A percentile compares a stretch with the other conserved stretches of the same genome.
phyloP scores from a whole-genome alignment of 805 yeast genomes.

The Candida coleopterorum region DNA sequence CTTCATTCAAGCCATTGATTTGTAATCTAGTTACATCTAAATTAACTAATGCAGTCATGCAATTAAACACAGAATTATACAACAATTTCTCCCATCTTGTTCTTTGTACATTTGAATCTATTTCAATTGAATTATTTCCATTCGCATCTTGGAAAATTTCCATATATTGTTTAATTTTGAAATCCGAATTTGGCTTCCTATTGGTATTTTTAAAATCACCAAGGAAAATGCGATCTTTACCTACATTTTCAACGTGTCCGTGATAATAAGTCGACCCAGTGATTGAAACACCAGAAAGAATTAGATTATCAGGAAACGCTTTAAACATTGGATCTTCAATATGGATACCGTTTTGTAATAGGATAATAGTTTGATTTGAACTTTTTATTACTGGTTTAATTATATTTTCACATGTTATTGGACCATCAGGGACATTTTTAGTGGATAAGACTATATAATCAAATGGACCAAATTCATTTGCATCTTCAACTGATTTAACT shows the following conservation, averaged over 20 bases:
- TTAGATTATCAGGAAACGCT: conserved; percentile 28
- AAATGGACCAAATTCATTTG: conserved; percentile 22
- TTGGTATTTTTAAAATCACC: conserved; percentile 20
- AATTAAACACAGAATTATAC: conserved; percentile 33
- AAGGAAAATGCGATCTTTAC: conserved; percentile 17
- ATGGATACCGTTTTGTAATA: conserved; percentile 38
- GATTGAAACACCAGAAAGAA: conserved; percentile 33
- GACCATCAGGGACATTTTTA: conserved; percentile 34
- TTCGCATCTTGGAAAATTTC: conserved; percentile 25
- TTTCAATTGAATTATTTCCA: conserved; percentile 18
- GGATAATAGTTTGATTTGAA: conserved; percentile 23
- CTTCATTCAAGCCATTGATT: conserved; percentile 26
- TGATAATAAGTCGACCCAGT: conserved; percentile 31
- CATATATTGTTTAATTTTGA: conserved; percentile 18
- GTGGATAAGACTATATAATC: conserved; percentile 37
- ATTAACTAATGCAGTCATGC: conserved; percentile 29
- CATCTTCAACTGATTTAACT: conserved; percentile 25
- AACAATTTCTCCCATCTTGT: conserved; percentile 38
- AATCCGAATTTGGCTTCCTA: conserved; percentile 5
- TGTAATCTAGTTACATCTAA: conserved; percentile 34
- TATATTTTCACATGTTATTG: conserved; percentile 37
- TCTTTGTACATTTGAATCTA: conserved; percentile 27
- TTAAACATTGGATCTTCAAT: conserved; percentile 30
- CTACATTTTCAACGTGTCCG: conserved; percentile 16
- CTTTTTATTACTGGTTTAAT: conserved; percentile 31